These are phyloP conservation scores for Globisporangium lucens DNA, from an alignment of 352 stramenopile genomes.

Conservation along the genomic window DNA sequence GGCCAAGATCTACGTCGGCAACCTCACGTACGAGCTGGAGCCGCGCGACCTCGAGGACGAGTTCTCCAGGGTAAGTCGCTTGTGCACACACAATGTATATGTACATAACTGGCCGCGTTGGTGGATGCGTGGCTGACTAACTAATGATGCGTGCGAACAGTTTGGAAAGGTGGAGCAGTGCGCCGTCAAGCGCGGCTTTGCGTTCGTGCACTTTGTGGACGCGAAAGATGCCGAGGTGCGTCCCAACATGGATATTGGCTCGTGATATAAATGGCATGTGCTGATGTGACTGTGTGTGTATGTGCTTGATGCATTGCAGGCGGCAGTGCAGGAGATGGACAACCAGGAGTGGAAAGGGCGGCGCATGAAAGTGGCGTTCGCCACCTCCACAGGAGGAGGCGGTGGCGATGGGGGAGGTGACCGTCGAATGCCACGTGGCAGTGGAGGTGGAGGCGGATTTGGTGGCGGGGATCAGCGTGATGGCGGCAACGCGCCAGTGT, in stretches of 20 bases:
- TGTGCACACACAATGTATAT: not conserved
- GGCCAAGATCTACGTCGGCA: conserved; percentile 69
- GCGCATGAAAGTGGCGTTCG: conserved; percentile 44
- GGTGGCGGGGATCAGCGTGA: not conserved
- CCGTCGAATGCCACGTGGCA: not conserved
- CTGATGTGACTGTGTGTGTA: not conserved
- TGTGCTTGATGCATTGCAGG: conserved; percentile 6
- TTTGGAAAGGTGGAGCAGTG: conserved; percentile 47
- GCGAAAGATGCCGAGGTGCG: conserved; percentile 36
- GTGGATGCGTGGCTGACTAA: not conserved
- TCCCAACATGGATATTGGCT: not conserved
- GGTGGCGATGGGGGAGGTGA: conserved; percentile 3
- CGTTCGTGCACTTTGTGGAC: conserved; percentile 55
- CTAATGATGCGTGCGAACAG: conserved; percentile 7
- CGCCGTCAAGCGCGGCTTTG: conserved; percentile 57
- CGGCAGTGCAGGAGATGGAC: conserved; percentile 49
- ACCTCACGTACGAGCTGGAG: conserved; percentile 52
- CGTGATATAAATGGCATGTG: not conserved
- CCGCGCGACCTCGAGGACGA: conserved; percentile 41
- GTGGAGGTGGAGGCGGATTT: not conserved
- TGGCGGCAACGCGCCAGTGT: conserved; percentile 15
- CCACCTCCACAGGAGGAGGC: conserved; percentile 16
- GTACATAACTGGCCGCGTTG: not conserved
- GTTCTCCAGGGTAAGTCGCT: conserved; percentile 35
- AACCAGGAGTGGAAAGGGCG: conserved; percentile 41